Evolutionary conservation across 2,329 filamentous ascomycete species (phyloP).

Genomic region (Didymella sp.): DNA sequence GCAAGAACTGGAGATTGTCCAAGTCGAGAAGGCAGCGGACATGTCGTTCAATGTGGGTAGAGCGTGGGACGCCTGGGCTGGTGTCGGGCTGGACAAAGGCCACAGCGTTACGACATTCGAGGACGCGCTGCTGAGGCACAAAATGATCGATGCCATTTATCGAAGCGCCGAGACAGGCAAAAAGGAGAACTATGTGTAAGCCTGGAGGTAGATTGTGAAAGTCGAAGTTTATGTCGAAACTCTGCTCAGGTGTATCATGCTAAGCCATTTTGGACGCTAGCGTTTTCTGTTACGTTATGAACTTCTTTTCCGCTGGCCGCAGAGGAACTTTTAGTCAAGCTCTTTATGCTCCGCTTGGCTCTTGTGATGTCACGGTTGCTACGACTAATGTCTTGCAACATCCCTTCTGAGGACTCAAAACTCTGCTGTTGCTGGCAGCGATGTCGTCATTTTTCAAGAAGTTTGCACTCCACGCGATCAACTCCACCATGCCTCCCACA

Average conservation of each 20-base stretch:
- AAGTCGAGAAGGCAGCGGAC: constrained; percentile 58
- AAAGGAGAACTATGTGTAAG: constrained; percentile 38
- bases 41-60: constrained; percentile 61
- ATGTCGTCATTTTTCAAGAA: constrained; percentile 14
- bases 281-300: constrained; percentile 31
- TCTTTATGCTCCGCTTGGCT: constrained; percentile 7
- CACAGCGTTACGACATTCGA: constrained; percentile 42
- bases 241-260: background rate
- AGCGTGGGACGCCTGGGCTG: constrained; percentile 64
- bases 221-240: background rate
- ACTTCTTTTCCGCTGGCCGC: constrained; percentile 1
- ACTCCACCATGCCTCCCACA: background rate
- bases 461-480: background rate
- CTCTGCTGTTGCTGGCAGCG: background rate
- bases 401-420: background rate
- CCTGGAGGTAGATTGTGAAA: background rate
- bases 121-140: constrained; percentile 44
- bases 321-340: constrained; percentile 20
- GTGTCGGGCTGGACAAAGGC: constrained; percentile 33
- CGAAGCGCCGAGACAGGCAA: constrained; percentile 42
- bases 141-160: constrained; percentile 49
- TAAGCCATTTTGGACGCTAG: constrained; percentile 6
- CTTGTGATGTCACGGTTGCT: constrained; percentile 23
- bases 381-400: background rate
- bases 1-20: constrained; percentile 51